Percentiles rank a stretch among this genome's conserved stretches.
Conservation (phyloP, 2,329 filamentous ascomycete species). For the Trichophyton simii region DNA sequence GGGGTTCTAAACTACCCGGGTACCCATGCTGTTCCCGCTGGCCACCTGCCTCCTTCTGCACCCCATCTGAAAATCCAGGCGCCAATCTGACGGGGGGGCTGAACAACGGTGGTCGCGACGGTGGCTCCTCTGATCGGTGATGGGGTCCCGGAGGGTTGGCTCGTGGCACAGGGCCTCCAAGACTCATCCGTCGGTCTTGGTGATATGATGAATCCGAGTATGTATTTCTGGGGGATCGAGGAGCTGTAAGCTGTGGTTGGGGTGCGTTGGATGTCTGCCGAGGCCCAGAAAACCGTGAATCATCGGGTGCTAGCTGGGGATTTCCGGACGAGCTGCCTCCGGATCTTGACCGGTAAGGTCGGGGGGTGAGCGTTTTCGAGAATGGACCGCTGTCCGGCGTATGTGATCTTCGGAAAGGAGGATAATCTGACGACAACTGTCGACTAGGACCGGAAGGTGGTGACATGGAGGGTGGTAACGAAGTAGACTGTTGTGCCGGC, state of each 20-base stretch:
- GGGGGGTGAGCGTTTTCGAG: conserved; percentile 35
- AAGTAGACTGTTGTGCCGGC: background rate
- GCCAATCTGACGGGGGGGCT: conserved; percentile 24
- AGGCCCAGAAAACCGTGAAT: conserved; percentile 23
- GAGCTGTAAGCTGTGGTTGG: conserved; percentile 22
- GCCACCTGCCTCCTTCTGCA: conserved; percentile 14
- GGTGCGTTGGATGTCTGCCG: conserved; percentile 14
- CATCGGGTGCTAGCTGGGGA: conserved; percentile 18
- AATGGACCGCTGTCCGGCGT: conserved; percentile 54
- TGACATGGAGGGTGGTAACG: conserved; percentile 23
- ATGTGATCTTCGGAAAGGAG: conserved; percentile 52
- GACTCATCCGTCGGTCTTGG: conserved; percentile 31
- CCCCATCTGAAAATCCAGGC: conserved; percentile 17
- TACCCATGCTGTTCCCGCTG: conserved; percentile 22
- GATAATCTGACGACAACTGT: conserved; percentile 46
- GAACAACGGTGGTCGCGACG: conserved; percentile 23
- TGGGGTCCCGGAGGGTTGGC: conserved; percentile 28
- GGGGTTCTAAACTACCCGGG: conserved; percentile 18
- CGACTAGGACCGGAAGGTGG: conserved; percentile 30
- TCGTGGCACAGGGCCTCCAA: conserved; percentile 32
- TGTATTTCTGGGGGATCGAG: conserved; percentile 25
- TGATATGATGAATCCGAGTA: conserved; percentile 24
- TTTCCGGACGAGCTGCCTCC: conserved; percentile 18
- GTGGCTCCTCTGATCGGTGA: conserved; percentile 21
- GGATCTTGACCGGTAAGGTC: conserved; percentile 28